These are phyloP conservation scores for Eleusine coracana DNA, from an alignment of 176 grass and related monocot species.

Conservation along the genomic window DNA sequence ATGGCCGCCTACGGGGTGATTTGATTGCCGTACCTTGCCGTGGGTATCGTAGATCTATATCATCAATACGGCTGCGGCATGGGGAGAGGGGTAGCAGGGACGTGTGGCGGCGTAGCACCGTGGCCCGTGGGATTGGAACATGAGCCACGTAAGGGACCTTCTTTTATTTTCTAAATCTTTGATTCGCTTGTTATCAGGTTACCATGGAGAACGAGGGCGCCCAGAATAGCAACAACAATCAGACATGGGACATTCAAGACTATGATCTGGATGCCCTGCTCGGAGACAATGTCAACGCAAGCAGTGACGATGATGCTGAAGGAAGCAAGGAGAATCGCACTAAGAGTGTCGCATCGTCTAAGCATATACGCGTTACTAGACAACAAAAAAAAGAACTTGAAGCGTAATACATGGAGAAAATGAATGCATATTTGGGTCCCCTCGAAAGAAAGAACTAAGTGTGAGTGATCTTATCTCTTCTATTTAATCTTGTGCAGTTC, in stretches of 20 bases:
- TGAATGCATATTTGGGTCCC: not conserved
- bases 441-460: not conserved
- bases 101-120: too few relatives aligned
- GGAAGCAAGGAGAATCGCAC: not conserved
- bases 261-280: conserved; percentile 1
- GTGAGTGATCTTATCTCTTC: not conserved
- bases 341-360: not conserved
- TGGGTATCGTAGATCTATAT: too few relatives aligned
- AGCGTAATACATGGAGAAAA: not conserved
- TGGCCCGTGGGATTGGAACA: too few relatives aligned
- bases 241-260: not conserved
- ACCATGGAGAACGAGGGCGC: not conserved
- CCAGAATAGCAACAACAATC: not conserved
- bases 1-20: too few relatives aligned
- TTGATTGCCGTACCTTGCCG: too few relatives aligned
- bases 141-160: not conserved
- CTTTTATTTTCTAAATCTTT: not conserved
- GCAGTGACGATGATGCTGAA: not conserved
- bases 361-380: not conserved
- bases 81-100: too few relatives aligned
- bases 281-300: too few relatives aligned
- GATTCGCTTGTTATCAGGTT: not conserved
- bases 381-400: not conserved
- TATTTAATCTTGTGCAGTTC: not conserved
- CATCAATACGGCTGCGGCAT: too few relatives aligned